Evolutionary conservation across 352 stramenopile species (phyloP).

Genomic region (Pythium utonaiense): DNA sequence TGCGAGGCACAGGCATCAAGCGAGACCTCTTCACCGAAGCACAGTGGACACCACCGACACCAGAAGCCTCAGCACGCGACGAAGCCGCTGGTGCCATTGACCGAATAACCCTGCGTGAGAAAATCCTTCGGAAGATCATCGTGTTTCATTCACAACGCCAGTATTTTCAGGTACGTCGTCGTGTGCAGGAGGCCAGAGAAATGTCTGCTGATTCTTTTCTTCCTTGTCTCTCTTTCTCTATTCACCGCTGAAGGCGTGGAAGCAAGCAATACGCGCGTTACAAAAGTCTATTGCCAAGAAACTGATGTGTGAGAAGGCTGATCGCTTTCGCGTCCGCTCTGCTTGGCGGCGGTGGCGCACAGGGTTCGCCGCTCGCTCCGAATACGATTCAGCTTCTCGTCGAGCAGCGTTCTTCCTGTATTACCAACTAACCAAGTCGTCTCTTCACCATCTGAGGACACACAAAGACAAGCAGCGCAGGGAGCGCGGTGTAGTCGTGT

Average conservation of each 20-base stretch:
- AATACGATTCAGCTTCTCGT: slow-evolving; percentile 3
- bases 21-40: background rate
- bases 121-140: slow-evolving; percentile 9
- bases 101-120: too few species aligned
- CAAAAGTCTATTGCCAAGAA: background rate
- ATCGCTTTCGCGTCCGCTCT: slow-evolving; percentile 11
- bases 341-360: slow-evolving; percentile 16
- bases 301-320: background rate
- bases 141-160: slow-evolving; percentile 20
- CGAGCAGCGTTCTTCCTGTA: slow-evolving; percentile 27
- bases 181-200: too few species aligned
- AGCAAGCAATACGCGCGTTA: background rate
- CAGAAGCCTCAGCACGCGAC: background rate
- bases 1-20: slow-evolving; percentile 6
- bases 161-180: slow-evolving; percentile 18
- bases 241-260: slow-evolving; percentile 15
- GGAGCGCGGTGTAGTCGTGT: slow-evolving; percentile 9
- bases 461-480: slow-evolving; percentile 3
- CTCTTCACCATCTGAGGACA: slow-evolving; percentile 2
- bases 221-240: background rate
- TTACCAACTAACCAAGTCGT: slow-evolving; percentile 25
- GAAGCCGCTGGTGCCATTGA: too few species aligned
- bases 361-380: slow-evolving; percentile 4
- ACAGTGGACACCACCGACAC: background rate
- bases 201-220: too few species aligned